Base-by-base conservation (phyloP, 2,329 filamentous ascomycete genomes). In the Aschersonia sp. region DNA sequence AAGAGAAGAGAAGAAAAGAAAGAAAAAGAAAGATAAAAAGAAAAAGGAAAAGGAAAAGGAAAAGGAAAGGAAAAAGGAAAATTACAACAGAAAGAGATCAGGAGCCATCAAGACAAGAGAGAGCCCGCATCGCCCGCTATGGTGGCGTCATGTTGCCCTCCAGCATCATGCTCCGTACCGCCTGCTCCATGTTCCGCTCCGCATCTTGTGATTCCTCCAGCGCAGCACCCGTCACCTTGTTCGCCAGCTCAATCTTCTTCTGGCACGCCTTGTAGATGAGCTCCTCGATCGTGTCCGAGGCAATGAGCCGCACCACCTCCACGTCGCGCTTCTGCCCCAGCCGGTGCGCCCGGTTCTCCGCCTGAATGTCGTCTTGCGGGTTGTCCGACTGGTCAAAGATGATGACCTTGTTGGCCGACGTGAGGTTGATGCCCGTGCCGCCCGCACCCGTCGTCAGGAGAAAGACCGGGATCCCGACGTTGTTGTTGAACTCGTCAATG, bases 371-470 rank as follows among this genome's bases (percentile, higher is more conserved):
- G 55, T 97, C 90, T 61, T 98, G 92, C 0, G 92, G 92, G 56
- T 98, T 98, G 68, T 95, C 95, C n/a, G 83, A 87, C 53, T 85
- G 84, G 64, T 98, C 92, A 62, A 97, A 95, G 58, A 98, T 92
- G 64, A 98, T 79, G 55, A 98, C 90, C 66, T 95, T 97, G 70
- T 97, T 97, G 5, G 92, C 92, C 37, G 84, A 86, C 6, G 90
- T 92, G 47, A 98, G 68, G 64, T 98, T 98, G 68, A 98, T 94
- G 41, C 92, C 92, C 0, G 90, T 92, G n/a, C 92, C 92, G 46
- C 92, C 92, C 0, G 90, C 89, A 50, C 88, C 90, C 0, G 92
- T 98, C 1, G 86, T 92, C 5, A 98, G 76, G 53, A 98, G 76
- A 64, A 98, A 98, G 0, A 94, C 88, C 0, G 88, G 83, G 46